These are phyloP conservation scores for Arctium lappa DNA, from an alignment of 129 eudicot species.

Conservation along the genomic window DNA sequence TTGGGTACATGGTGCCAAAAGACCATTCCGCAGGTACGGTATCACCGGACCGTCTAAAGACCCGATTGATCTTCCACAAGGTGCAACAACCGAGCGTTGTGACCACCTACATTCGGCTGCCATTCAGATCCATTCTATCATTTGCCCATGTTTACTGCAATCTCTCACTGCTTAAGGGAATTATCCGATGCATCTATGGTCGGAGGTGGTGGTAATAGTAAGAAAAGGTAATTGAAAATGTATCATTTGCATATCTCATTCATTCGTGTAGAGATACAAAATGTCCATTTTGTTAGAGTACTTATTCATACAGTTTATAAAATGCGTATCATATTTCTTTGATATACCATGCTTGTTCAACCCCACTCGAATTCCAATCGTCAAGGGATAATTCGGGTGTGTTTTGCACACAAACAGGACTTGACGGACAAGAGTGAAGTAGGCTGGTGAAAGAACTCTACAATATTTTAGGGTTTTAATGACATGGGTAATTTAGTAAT, in stretches of 20 bases:
- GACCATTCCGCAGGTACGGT: conserved; percentile 51
- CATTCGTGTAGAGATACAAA: background rate
- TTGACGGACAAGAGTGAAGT: no score
- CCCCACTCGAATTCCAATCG: background rate
- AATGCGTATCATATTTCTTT: no score
- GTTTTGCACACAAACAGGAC: background rate
- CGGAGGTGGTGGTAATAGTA: background rate
- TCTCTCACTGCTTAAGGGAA: conserved; percentile 64
- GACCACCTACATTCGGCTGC: conserved; percentile 60
- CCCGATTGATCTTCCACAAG: conserved; percentile 57
- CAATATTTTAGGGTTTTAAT: no score
- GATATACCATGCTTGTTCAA: background rate
- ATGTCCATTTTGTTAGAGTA: background rate
- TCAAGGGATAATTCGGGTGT: background rate
- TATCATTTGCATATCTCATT: background rate
- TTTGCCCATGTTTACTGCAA: conserved; percentile 63
- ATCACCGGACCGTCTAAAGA: conserved; percentile 57
- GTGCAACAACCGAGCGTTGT: conserved; percentile 58
- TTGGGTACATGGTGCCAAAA: conserved; percentile 79
- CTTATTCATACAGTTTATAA: background rate
- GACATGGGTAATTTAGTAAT: background rate
- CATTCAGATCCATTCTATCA: conserved; percentile 58
- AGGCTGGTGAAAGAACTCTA: background rate
- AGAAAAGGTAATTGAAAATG: background rate
- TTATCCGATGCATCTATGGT: conserved; percentile 41